Evolutionary conservation across 768 basidiomycete species (phyloP), one percentile per base, ranked within the genome.

Genomic region (Auricularia heimuer): DNA sequence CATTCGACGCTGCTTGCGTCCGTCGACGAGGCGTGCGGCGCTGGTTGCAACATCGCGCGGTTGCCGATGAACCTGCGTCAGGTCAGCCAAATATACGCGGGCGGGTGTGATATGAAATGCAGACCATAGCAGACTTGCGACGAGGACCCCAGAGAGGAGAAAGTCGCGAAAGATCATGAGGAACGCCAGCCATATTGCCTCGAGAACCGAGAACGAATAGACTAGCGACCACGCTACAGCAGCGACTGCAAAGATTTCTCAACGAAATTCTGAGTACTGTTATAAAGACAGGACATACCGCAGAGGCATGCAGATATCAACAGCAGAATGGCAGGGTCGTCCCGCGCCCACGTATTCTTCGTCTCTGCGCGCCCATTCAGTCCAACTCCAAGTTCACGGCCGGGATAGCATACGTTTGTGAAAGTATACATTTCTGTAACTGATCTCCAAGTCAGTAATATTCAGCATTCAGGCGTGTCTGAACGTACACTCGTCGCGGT

Each of bases 281-380:
- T 39, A 33, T 18, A 21, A 3, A 2, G 61, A 6, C n/a, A 42
- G 12, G 12, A 77, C 82, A 63, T 68, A 93, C 94, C 85, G 63
- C 80, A 81, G 24, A 95, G 82, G 73, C 87, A 93, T 54, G 83
- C 88, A 61, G 84, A 83, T 54, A 98, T 87, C 61, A 98, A 83
- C 35, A 98, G 82, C 34, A 98, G 82, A 68, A 97, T 94, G 34
- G 96, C 96, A 24, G 96, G 96, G 73, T 98, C 96, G 75, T 98
- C 96, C 74, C 96, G 81, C 21, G 95, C 94, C 95, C 95, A 98
- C 16, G 90, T 93, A 74, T 98, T 97, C 81, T 97, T 98, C 21
- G 95, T 98, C 80, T 98, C 94, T 91, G 76, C 67, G 47, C 58
- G 68, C 45, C 42, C 56, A n/a, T 37, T 66, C 18, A 37, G 3